Evolutionary conservation across 805 yeast species (phyloP), one percentile per base, ranked within the genome.

Genomic region (Cephaloascus albidus): DNA sequence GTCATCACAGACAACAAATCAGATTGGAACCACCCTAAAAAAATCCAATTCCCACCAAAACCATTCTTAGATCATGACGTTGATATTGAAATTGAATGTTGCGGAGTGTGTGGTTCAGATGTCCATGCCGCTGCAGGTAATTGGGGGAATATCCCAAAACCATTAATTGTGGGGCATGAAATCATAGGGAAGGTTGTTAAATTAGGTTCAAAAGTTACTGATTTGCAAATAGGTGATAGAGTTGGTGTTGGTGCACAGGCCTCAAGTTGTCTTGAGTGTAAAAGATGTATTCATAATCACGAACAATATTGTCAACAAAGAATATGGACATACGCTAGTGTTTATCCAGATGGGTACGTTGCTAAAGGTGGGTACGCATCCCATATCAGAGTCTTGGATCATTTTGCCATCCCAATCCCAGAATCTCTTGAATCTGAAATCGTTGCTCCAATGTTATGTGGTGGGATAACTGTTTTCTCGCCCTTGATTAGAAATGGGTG

Each of bases 221-320:
- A 44, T 39, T 68, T 60, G 62, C 74, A 68, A 53, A 55, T 80
- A 16, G 95, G 94, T 40, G 81, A 85, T 47, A 68, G 86, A 46
- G 93, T 83, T 20, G 95, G 90, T 40, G 71, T 83, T 37, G 95
- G 95, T 49, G 90, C 93, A 19, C 79, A 75, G 52, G 65, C 70
- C 19, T 63, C 61, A 42, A 64, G 83, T 31, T 85, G 94, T 63
- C 57, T 68, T 40, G 61, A 72, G 14, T 85, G 94, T 61, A 51
- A 65, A 36, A 66, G 76, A 51, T 85, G 66, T 38, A 31, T 42
- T 27, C 27, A 36, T 36, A 49, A 47, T 48, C 50, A 57, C 45
- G 60, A 55, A 35, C 59, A 55, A 39, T 55, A 88, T 68, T 54
- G 65, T 18, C 45, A 52, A 12, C 6, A 23, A 23, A 6, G 12